Evolutionary conservation across 495 filamentous ascomycete genomes (phyloP).

Genomic region (Jackrogersella minutella): DNA sequence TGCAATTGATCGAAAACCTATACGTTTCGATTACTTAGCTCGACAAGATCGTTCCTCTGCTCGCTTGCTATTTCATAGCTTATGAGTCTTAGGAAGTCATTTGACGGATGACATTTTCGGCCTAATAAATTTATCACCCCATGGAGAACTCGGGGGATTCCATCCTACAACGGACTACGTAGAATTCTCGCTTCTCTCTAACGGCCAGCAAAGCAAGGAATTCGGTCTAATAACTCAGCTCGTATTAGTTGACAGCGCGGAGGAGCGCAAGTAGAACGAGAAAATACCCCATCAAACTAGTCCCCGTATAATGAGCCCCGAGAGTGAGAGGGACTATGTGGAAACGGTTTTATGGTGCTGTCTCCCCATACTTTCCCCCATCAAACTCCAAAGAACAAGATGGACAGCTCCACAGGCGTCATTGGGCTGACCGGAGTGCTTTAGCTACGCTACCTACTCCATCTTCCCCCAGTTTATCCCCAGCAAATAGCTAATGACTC

Average conservation of each 20-base stretch:
- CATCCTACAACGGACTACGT: slow-evolving; percentile 16
- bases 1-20: too few relatives aligned
- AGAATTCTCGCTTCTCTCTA: neutral
- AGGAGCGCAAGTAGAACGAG: slow-evolving; percentile 1
- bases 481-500: slow-evolving; percentile 2
- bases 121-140: slow-evolving; percentile 23
- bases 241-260: slow-evolving; percentile 10
- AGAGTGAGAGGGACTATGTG: slow-evolving; percentile 5
- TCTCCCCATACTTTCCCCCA: slow-evolving; percentile 28
- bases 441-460: neutral
- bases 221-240: slow-evolving; percentile 22
- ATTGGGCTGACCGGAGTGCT: slow-evolving; percentile 13
- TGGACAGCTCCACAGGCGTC: neutral
- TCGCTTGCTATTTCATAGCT: neutral
- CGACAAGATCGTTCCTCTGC: neutral
- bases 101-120: slow-evolving; percentile 23
- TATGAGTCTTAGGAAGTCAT: neutral
- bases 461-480: slow-evolving; percentile 3
- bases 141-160: slow-evolving; percentile 20
- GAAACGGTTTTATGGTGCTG: slow-evolving; percentile 7
- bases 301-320: slow-evolving; percentile 17
- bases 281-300: slow-evolving; percentile 1
- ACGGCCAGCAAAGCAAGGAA: slow-evolving; percentile 14
- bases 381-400: slow-evolving; percentile 7
- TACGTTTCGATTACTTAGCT: too few relatives aligned